Base-by-base conservation (phyloP, 1,139 yeast genomes). In the Dujonia santamariae region DNA sequence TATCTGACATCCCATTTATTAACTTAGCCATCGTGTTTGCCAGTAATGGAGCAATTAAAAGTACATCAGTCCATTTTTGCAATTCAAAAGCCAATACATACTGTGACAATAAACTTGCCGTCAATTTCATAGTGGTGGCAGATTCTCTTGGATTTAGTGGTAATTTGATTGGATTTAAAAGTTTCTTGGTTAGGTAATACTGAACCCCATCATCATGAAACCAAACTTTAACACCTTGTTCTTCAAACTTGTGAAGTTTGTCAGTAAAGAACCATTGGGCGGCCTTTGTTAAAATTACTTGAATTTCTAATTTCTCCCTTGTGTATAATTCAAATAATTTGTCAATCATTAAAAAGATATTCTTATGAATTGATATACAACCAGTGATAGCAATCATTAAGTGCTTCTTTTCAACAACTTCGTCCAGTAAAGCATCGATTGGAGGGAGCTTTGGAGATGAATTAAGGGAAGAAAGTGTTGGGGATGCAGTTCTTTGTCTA, bases 1-100 rank as follows among this genome's bases (percentile, higher is more conserved):
- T 53, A 36, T 58, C 62, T 11, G 55, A 46, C 24, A 58, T 43
- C 12, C 63, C 63, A 32, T 49, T 52, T 32, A 54, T 48, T 29
- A 56, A 36, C 38, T 58, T 58, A 14, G 63, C 61, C 48, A 58
- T 43, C 11, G 61, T 49, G 35, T 58, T 58, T 9, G 62, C 62
- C 15, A 57, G 50, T 19, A 58, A 41, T 3, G 63, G 63, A 1
- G 61, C 59, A 15, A 59, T 47, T 28, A 64, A 53, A 32, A 63
- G 54, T 3, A 63, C 61, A 42, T 64, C 60, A 4, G 62, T 53
- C 63, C 63, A 57, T 38, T 45, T 44, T 31, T 51, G 59, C 26
- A 57, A 43, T 7, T 56, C 52, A 29, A 48, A 54, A 14, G 54
- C 41, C 17, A 53, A 38, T 19, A 42, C 28, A 35, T 45, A 51